Evolutionary conservation across 2,329 filamentous ascomycete species (phyloP).

Genomic region (Diaporthe aspalathi): DNA sequence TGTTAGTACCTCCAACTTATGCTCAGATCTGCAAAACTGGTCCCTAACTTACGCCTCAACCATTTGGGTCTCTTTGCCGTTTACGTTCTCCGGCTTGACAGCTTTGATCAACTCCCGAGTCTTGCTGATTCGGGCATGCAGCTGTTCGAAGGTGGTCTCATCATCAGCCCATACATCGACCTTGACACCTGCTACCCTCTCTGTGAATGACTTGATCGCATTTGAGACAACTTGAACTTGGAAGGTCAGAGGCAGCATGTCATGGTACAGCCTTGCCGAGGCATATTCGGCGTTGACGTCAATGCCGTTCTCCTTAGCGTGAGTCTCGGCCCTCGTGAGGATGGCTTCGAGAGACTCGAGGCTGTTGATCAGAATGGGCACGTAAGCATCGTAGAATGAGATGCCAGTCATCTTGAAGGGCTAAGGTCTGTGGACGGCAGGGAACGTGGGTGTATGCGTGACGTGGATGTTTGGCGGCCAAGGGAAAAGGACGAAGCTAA

Average conservation of each 20-base stretch:
- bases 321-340: constrained; percentile 46
- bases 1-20: background rate
- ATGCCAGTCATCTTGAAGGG: constrained; percentile 46
- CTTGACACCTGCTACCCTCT: constrained; percentile 44
- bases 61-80: constrained; percentile 43
- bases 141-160: constrained; percentile 49
- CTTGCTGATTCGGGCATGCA: constrained; percentile 46
- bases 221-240: constrained; percentile 50
- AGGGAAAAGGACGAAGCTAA: background rate
- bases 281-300: constrained; percentile 43
- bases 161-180: constrained; percentile 44
- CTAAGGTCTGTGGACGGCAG: background rate
- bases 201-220: constrained; percentile 46
- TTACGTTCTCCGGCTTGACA: constrained; percentile 44
- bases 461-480: background rate
- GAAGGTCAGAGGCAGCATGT: constrained; percentile 52
- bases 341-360: constrained; percentile 46
- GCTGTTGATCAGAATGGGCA: constrained; percentile 44
- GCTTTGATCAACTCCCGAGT: constrained; percentile 47
- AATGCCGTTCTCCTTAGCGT: constrained; percentile 45
- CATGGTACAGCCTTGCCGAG: constrained; percentile 45
- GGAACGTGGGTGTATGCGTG: background rate
- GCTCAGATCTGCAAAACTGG: accelerated
- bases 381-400: constrained; percentile 47
- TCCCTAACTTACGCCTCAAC: constrained; percentile 44